These are phyloP conservation scores for Claviceps maximensis DNA, from an alignment of 2,329 filamentous ascomycete genomes.

Conservation along the genomic window DNA sequence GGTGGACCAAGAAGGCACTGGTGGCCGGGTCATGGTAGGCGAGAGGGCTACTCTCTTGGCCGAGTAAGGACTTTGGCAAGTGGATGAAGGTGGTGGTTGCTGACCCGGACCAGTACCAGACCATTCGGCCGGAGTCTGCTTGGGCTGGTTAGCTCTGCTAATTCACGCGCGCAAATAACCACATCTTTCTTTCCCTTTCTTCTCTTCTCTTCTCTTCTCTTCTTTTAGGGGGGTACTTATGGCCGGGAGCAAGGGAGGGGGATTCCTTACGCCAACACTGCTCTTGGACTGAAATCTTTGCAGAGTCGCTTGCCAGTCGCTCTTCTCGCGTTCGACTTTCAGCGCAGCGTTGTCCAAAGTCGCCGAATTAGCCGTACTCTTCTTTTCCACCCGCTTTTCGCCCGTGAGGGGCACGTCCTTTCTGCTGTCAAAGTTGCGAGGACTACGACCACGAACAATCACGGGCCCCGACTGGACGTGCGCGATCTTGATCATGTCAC, in stretches of 20 bases:
- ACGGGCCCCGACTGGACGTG: constrained; percentile 88
- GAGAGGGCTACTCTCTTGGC: constrained; percentile 41
- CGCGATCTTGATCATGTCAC: constrained; percentile 60
- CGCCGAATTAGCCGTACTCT: constrained; percentile 25
- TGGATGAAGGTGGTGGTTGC: constrained; percentile 22
- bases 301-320: constrained; percentile 14
- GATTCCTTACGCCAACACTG: constrained; percentile 20
- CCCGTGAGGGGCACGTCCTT: constrained; percentile 68
- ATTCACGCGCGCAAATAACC: not conserved
- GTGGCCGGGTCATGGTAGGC: constrained; percentile 36
- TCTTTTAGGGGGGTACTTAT: too few species aligned
- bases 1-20: constrained; percentile 37
- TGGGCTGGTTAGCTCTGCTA: constrained; percentile 7
- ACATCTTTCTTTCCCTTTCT: not conserved
- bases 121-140: constrained; percentile 31
- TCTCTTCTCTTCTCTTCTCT: not conserved
- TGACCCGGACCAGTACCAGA: constrained; percentile 21
- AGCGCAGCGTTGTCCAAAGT: constrained; percentile 11
- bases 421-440: constrained; percentile 83
- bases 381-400: constrained; percentile 34
- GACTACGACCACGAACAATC: constrained; percentile 84
- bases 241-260: too few species aligned
- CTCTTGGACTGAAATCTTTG: constrained; percentile 21
- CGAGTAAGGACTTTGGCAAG: constrained; percentile 28
- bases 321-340: constrained; percentile 23